These are phyloP conservation scores for Oleoguttula mirabilis DNA, from an alignment of 495 filamentous ascomycete genomes.

Conservation along the genomic window DNA sequence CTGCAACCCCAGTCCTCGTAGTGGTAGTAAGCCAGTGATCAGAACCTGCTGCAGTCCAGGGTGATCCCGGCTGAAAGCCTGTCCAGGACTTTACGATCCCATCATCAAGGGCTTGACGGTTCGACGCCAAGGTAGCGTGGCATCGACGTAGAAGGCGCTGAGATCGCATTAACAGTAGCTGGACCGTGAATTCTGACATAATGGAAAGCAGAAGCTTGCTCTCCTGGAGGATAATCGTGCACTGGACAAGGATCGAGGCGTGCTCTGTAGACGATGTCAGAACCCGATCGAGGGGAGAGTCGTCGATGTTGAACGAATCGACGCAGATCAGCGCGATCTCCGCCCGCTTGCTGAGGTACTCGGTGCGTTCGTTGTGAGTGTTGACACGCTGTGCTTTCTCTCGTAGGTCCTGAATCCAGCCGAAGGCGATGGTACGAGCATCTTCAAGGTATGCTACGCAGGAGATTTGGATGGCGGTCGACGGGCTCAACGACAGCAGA, in stretches of 20 bases:
- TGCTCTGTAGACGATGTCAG: slow-evolving; percentile 1
- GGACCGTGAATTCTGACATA: too few species aligned
- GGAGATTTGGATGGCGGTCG: too few species aligned
- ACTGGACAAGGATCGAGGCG: slow-evolving; percentile 14
- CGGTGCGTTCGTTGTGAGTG: slow-evolving; percentile 6
- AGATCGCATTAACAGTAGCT: too few species aligned
- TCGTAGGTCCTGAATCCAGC: slow-evolving; percentile 11
- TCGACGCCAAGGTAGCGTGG: too few species aligned
- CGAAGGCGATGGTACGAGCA: slow-evolving; percentile 5
- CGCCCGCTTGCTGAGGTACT: slow-evolving; percentile 10
- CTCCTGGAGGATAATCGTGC: slow-evolving; percentile 19
- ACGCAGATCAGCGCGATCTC: slow-evolving; percentile 19
- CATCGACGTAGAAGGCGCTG: too few species aligned
- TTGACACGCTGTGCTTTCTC: neutral
- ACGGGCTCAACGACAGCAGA: too few species aligned
- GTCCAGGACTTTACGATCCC: too few species aligned
- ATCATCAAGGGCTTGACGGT: too few species aligned
- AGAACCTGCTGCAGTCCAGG: too few species aligned
- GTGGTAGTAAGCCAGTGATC: too few species aligned
- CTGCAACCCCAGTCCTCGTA: too few species aligned
- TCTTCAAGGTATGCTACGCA: slow-evolving; percentile 9
- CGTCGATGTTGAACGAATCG: slow-evolving; percentile 18
- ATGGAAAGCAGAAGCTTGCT: neutral
- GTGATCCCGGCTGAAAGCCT: too few species aligned
- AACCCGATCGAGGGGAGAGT: slow-evolving; percentile 2